Percentiles rank a stretch among this genome's conserved stretches.
Conservation (phyloP, 1,284 basidiomycete genomes). For the Austroboletus niveus region DNA sequence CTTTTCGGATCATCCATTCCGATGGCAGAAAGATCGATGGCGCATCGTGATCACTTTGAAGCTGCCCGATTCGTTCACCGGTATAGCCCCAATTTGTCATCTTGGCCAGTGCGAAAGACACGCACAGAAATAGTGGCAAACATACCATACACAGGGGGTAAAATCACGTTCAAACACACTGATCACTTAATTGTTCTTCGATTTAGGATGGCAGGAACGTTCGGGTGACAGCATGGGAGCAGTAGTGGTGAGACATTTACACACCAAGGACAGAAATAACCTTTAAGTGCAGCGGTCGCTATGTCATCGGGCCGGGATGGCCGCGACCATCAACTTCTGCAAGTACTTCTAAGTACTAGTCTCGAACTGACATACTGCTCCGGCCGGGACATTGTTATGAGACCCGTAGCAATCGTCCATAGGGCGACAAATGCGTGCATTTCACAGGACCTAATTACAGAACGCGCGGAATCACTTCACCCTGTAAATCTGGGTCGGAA, state of each 20-base stretch:
- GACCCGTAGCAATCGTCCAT: background rate
- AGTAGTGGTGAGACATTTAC: background rate
- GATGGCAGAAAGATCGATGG: no score
- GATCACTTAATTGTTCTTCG: background rate
- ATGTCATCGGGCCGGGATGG: conserved; percentile 3
- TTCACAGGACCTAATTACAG: background rate
- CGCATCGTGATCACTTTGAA: no score
- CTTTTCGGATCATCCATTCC: no score
- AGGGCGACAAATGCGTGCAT: conserved; percentile 11
- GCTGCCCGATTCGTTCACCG: no score
- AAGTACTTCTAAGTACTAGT: background rate
- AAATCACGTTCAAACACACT: background rate
- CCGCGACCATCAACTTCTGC: background rate
- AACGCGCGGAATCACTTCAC: conserved; percentile 6
- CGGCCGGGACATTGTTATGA: conserved; percentile 12
- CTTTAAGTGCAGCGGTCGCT: background rate
- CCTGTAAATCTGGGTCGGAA: conserved; percentile 44
- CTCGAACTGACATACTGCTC: conserved; percentile 12
- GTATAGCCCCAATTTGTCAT: no score
- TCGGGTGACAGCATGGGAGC: background rate
- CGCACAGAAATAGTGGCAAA: no score
- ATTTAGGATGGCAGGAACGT: background rate
- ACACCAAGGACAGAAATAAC: background rate
- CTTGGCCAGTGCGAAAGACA: no score
- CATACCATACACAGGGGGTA: no score